Conservation (phyloP, 345 rosid genomes). For the Atalantia buxifolia region DNA sequence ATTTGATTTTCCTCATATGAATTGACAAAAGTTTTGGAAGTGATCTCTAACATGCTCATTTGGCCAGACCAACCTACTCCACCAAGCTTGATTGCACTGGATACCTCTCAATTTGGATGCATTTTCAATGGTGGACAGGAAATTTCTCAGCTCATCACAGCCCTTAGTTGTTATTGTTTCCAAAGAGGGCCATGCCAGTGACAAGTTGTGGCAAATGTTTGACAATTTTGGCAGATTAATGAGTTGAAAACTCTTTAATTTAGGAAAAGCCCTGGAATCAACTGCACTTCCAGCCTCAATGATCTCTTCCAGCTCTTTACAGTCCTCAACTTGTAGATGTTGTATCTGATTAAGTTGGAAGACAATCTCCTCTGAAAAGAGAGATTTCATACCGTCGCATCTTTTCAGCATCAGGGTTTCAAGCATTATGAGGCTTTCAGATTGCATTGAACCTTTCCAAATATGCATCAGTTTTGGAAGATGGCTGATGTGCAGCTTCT, state of each 20-base stretch:
- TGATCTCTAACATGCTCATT: neutral
- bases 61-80: neutral
- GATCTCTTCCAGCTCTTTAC: neutral
- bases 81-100: conserved; percentile 1
- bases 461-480: conserved; percentile 1
- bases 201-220: neutral
- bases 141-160: neutral
- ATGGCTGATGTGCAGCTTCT: neutral
- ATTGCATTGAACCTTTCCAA: neutral
- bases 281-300: neutral
- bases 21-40: neutral
- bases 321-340: conserved; percentile 6
- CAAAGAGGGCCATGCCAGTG: conserved; percentile 4
- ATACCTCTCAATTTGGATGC: neutral
- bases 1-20: neutral
- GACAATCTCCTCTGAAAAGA: conserved; percentile 4
- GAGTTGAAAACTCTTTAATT: conserved; percentile 7
- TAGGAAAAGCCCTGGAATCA: neutral
- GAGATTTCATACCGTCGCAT: neutral
- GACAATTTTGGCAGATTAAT: neutral
- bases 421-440: neutral
- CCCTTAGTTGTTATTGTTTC: neutral
- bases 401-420: neutral
- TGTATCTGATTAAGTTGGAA: neutral
- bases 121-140: neutral